Conservation (phyloP, 148 eudicot genomes). For the Suaeda aralocaspica region DNA sequence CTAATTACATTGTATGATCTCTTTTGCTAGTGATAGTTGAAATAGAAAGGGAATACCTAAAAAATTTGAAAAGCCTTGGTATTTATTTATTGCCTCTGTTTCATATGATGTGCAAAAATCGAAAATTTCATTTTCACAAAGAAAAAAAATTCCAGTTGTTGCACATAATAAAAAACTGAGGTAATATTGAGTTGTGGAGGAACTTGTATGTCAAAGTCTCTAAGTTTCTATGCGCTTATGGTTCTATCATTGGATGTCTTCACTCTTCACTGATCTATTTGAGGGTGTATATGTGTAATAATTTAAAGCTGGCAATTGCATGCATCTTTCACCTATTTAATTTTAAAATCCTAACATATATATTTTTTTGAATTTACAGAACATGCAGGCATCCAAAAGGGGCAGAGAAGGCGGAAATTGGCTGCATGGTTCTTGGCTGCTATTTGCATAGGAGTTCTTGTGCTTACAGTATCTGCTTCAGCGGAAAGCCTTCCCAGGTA, state of each 20-base stretch:
- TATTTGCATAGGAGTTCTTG: constrained; percentile 37
- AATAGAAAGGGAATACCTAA: neutral
- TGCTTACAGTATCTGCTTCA: constrained; percentile 54
- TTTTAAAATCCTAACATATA: neutral
- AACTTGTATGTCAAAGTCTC: neutral
- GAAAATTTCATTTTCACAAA: too few species aligned
- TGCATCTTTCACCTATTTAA: neutral
- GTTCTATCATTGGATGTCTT: too few species aligned
- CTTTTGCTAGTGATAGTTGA: neutral
- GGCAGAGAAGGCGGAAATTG: constrained; percentile 32
- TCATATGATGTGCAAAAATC: too few species aligned
- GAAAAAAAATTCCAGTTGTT: too few species aligned
- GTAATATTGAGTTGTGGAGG: too few species aligned
- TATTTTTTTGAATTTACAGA: neutral
- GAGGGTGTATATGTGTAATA: neutral
- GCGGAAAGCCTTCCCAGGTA: constrained; percentile 44
- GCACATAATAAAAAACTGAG: too few species aligned
- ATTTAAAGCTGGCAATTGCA: constrained; percentile 1
- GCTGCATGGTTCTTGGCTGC: constrained; percentile 46
- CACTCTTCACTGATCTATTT: too few species aligned
- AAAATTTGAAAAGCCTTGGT: neutral
- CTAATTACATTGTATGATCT: too few species aligned
- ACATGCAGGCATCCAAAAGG: constrained; percentile 28
- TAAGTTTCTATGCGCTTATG: neutral
- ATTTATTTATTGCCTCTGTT: neutral